Evolutionary conservation across 441 rosid genomes (phyloP), one percentile per base, ranked within the genome.

Genomic region (Adansonia madagascariensis): DNA sequence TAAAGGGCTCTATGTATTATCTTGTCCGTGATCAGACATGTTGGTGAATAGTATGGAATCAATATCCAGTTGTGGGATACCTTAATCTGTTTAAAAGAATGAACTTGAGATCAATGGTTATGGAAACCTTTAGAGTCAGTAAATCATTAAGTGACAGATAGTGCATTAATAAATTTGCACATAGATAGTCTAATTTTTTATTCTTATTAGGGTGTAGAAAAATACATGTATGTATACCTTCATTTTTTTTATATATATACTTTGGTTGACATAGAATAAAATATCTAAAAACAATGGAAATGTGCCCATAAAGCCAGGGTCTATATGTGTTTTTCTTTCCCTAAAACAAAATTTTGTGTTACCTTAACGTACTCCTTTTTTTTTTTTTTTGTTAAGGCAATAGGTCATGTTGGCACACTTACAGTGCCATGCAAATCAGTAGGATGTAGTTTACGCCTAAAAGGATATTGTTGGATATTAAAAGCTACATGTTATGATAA

Each of bases 1-100:
- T 71, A 27, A 39, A 50, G 53, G 15, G 31, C 74, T 52, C 74
- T 9, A 8, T 71, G 61, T 52, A 52, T 71, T 52, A 52, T 31
- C 4, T 71, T 71, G 10, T 49, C 39, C 6, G 18, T 27, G 22
- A 22, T 2, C 43, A 27, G 49, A 8, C 4, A 9, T 52, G 9
- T 22, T 43, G 8, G 41, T 49, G 56, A 24, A 24, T 49, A 22
- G 20, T 14, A 22, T 9, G 49, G 9, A 39, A 39, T n/a, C 7
- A 39, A 8, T 63, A 8, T 41, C 49, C 44, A 63, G 47, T 63
- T 15, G 12, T 35, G 68, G 68, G 12, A 35, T 63, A 15, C 9
- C 46, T 63, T 63, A 35, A 15, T 6, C 11, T 63, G 22, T 63
- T 39, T 15, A 63, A 35, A 35, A 63, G 53, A 44, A 43, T 66